These are phyloP conservation scores for Nematocida parisii DNA, from an alignment of 371 early-diverging fungal genomes.

Conservation along the genomic window DNA sequence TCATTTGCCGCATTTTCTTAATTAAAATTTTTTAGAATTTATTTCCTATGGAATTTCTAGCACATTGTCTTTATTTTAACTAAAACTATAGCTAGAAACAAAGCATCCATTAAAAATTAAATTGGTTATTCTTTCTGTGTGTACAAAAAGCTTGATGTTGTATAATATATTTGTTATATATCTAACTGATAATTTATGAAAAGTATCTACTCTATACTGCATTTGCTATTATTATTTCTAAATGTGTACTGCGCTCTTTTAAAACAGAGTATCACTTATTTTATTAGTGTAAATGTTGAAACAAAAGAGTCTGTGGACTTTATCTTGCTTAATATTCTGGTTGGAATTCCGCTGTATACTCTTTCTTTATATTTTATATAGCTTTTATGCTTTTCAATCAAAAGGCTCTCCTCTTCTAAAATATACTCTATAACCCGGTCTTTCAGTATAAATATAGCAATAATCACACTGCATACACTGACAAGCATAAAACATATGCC, in stretches of 20 bases:
- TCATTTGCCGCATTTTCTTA: background rate
- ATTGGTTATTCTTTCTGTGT: too few species aligned
- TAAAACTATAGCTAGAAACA: too few species aligned
- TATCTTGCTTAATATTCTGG: background rate
- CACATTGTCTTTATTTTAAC: too few species aligned
- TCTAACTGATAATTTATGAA: too few species aligned
- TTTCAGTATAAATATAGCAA: conserved; percentile 13
- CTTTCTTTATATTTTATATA: conserved; percentile 37
- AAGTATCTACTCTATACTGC: too few species aligned
- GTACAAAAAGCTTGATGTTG: too few species aligned
- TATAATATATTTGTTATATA: too few species aligned
- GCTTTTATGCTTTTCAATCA: conserved; percentile 42
- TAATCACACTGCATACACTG: background rate
- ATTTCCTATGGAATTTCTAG: too few species aligned
- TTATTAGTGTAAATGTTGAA: background rate
- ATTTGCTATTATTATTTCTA: too few species aligned
- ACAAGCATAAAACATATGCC: conserved; percentile 34
- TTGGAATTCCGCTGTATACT: conserved; percentile 34
- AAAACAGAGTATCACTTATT: background rate
- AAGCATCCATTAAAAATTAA: too few species aligned
- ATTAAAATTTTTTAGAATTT: background rate
- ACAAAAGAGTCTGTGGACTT: background rate
- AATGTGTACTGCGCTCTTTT: too few species aligned
- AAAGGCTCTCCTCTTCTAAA: conserved; percentile 16
- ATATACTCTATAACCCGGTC: conserved; percentile 24